Base-by-base conservation (phyloP, 768 basidiomycete genomes). In the Lactifluus pinguis region DNA sequence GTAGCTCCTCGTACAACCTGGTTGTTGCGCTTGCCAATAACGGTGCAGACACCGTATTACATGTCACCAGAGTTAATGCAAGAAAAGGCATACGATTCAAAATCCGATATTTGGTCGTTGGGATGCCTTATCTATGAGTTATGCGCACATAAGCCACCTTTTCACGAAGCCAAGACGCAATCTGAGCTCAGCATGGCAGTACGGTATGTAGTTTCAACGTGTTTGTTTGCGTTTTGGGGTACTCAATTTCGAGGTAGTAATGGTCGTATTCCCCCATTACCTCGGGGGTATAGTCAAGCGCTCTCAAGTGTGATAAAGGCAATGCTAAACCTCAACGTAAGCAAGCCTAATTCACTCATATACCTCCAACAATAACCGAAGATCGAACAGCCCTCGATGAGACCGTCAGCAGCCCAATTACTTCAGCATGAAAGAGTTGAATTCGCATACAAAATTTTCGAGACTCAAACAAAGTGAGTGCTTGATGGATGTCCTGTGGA, bases 41-140 rank as follows among this genome's bases (percentile, higher is more conserved):
- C n/a, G 5, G 14, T 44, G n/a, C 67, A 98, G 94, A 99, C 97
- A 3, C 97, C 97, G 3, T 95, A 98, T 71, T 98, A 99, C 76
- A 98, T 99, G 97, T 97, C 94, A 1, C 97, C 97, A 0, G 95
- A 99, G 72, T 80, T 98, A 38, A 92, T 98, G 83, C 92, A 91
- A 75, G 95, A 98, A 71, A 94, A 92, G 71, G 84, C 92, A 3
- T 99, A 99, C 73, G 97, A 98, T 74, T 88, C 92, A 7, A 99
- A 98, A 75, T 93, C 91, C 0, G 97, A 99, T 69, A 98, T 99
- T 51, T 99, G 97, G 97, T 95, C 92, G 4, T 79, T 98, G 32
- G 97, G 97, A 1, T 99, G 97, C 74, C 80, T 98, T 34, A 91
- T 98, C 29, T 98, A 91, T 72, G 97, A 98, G 74, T 82, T 98